phyloP scores from a whole-genome alignment of 1,284 basidiomycete genomes.

The Ceratobasidium sp. region DNA sequence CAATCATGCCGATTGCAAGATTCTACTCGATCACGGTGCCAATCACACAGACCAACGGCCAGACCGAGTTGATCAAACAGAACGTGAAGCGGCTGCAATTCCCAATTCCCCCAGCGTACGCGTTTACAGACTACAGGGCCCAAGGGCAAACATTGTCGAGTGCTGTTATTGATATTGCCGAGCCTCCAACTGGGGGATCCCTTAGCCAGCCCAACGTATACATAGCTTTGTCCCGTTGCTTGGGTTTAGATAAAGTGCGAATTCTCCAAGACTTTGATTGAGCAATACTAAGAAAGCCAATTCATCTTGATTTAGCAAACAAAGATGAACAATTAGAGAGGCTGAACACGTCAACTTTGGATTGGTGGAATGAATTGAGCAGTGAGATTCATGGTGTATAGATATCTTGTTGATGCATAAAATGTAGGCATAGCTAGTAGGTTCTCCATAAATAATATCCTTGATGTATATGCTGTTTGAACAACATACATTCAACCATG shows the following conservation, averaged over 20 bases:
- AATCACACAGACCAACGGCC: conserved; percentile 7
- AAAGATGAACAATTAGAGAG: not conserved
- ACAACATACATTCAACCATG: too few species aligned
- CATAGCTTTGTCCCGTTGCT: conserved; percentile 42
- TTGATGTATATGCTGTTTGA: too few species aligned
- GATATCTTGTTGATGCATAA: too few species aligned
- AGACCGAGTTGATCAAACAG: conserved; percentile 18
- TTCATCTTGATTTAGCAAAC: not conserved
- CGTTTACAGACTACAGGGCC: too few species aligned
- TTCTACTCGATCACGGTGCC: conserved; percentile 2
- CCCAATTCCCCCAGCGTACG: too few species aligned
- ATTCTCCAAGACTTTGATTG: not conserved
- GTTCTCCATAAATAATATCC: too few species aligned
- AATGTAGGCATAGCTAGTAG: too few species aligned
- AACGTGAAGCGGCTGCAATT: not conserved
- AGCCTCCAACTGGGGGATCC: conserved; percentile 9
- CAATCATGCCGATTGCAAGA: conserved; percentile 44
- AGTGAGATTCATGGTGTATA: too few species aligned
- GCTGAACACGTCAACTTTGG: not conserved
- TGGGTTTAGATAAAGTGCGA: conserved; percentile 40
- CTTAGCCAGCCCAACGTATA: conserved; percentile 38
- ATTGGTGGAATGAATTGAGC: not conserved
- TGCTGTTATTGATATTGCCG: too few species aligned
- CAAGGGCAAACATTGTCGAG: too few species aligned
- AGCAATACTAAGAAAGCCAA: not conserved